Conservation (phyloP, 352 stramenopile species). For the Pythium brassicae region DNA sequence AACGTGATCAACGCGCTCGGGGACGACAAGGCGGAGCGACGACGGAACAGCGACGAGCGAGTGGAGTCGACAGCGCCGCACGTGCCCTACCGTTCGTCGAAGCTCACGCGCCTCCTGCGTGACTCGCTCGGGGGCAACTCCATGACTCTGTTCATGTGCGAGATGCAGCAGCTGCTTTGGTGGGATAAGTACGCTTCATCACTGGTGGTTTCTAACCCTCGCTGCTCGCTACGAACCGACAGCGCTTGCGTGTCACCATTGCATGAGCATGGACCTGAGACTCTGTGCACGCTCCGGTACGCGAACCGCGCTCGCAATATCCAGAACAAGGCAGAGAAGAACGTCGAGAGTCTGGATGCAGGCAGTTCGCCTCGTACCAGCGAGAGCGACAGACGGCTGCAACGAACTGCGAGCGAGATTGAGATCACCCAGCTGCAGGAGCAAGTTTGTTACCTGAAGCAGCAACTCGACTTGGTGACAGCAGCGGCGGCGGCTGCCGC, state of each 20-base stretch:
- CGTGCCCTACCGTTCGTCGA: conserved; percentile 47
- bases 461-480: conserved; percentile 23
- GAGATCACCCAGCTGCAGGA: conserved; percentile 42
- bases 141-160: conserved; percentile 57
- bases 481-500: conserved; percentile 4
- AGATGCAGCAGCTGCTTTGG: too few relatives aligned
- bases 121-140: conserved; percentile 55
- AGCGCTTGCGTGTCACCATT: conserved; percentile 70
- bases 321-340: conserved; percentile 73
- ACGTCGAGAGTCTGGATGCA: conserved; percentile 27
- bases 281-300: conserved; percentile 66
- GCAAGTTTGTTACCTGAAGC: conserved; percentile 34
- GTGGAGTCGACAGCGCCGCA: conserved; percentile 8
- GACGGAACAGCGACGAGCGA: conserved; percentile 16
- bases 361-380: conserved; percentile 4
- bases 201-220: not conserved
- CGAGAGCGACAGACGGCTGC: conserved; percentile 3
- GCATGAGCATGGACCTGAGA: conserved; percentile 46
- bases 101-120: conserved; percentile 49
- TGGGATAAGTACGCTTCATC: not conserved
- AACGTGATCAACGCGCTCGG: conserved; percentile 57
- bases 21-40: conserved; percentile 28
- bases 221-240: not conserved
- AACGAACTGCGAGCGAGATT: conserved; percentile 26
- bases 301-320: conserved; percentile 69